These are phyloP conservation scores for Monosporascus cannonballus DNA, from an alignment of 2,329 filamentous ascomycete genomes.

Conservation along the genomic window DNA sequence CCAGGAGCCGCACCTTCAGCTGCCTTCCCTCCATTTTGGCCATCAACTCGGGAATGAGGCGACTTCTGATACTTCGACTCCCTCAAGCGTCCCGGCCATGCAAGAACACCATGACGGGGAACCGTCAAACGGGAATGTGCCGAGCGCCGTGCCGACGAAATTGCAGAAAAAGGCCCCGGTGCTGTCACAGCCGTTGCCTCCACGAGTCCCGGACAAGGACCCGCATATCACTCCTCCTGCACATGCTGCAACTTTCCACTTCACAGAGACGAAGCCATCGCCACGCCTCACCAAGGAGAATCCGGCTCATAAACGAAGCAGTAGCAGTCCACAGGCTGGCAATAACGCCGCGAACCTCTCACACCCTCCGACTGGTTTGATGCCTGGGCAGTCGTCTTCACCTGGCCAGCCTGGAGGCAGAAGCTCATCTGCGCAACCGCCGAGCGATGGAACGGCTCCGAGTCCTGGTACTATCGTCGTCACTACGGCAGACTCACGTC, in stretches of 20 bases:
- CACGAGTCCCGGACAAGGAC: conserved; percentile 11
- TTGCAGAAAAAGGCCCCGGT: conserved; percentile 18
- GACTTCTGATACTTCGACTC: not conserved
- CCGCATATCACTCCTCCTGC: conserved; percentile 12
- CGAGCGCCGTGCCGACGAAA: conserved; percentile 7
- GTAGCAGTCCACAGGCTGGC: conserved; percentile 20
- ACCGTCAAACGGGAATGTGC: conserved; percentile 7
- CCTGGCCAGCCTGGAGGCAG: conserved; percentile 34
- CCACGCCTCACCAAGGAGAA: conserved; percentile 18
- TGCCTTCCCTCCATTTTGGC: conserved; percentile 7
- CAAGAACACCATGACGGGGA: conserved; percentile 7
- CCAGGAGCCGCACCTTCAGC: conserved; percentile 11
- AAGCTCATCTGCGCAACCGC: conserved; percentile 43
- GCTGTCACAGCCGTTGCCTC: conserved; percentile 11
- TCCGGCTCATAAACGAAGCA: conserved; percentile 11
- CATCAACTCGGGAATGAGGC: conserved; percentile 1
- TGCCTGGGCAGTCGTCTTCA: conserved; percentile 17
- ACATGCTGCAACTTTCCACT: conserved; percentile 13
- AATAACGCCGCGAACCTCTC: conserved; percentile 9
- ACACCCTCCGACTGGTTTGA: conserved; percentile 11
- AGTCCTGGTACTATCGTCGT: conserved; percentile 27
- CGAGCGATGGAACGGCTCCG: conserved; percentile 18
- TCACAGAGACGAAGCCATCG: conserved; percentile 20
- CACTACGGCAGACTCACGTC: conserved; percentile 20
- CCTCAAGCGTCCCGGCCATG: conserved; percentile 3